phyloP scores from a whole-genome alignment of 2,329 filamentous ascomycete genomes.

The Diaporthe sp. region DNA sequence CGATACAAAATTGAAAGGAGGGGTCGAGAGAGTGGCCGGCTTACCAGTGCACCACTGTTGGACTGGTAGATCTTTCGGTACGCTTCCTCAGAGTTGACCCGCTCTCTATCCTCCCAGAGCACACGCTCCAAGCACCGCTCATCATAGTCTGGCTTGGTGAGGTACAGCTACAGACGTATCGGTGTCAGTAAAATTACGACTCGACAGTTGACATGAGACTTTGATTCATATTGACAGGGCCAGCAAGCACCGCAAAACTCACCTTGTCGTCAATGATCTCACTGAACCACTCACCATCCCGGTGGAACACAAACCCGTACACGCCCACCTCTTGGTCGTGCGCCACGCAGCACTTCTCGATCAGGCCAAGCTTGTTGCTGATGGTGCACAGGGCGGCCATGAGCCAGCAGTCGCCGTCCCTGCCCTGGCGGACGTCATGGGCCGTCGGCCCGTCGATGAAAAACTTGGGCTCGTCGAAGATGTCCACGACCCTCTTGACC shows the following conservation, averaged over 20 bases:
- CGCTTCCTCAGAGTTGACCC: slow-evolving; percentile 64
- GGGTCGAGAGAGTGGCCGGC: not conserved
- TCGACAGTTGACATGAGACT: not conserved
- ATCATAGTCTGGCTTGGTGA: slow-evolving; percentile 70
- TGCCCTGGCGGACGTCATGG: slow-evolving; percentile 82
- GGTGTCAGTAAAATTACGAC: not conserved
- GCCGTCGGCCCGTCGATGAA: slow-evolving; percentile 81
- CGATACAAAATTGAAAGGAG: not conserved
- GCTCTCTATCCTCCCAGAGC: slow-evolving; percentile 56
- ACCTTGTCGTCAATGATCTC: slow-evolving; percentile 68
- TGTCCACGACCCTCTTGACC: slow-evolving; percentile 78
- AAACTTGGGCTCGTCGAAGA: slow-evolving; percentile 81
- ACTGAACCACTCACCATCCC: slow-evolving; percentile 79
- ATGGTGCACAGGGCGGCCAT: slow-evolving; percentile 83
- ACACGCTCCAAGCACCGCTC: slow-evolving; percentile 62
- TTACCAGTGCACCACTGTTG: slow-evolving; percentile 69
- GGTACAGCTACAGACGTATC: slow-evolving; percentile 53
- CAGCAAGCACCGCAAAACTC: slow-evolving; percentile 16
- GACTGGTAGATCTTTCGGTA: slow-evolving; percentile 74
- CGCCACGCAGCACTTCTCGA: slow-evolving; percentile 79
- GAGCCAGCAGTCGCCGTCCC: slow-evolving; percentile 87
- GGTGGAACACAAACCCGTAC: slow-evolving; percentile 87
- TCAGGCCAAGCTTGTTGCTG: slow-evolving; percentile 76
- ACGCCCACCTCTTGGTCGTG: slow-evolving; percentile 79
- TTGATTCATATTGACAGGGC: too few species aligned